Conservation (phyloP, 2,329 filamentous ascomycete genomes). For the Daldinia sp. region DNA sequence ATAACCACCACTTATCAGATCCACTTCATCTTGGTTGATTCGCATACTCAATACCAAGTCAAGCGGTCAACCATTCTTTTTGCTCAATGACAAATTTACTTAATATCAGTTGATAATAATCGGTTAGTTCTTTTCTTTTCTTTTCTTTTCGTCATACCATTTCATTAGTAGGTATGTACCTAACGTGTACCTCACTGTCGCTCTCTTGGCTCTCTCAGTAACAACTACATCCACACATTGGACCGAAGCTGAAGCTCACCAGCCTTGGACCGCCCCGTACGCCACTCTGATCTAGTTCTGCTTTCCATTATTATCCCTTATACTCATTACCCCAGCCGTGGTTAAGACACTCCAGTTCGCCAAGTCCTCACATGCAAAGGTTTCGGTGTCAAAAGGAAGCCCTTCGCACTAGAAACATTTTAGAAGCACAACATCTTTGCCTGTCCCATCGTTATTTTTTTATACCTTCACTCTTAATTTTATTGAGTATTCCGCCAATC, state of each 20-base stretch:
- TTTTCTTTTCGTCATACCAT: slow-evolving; percentile 13
- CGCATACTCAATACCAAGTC: slow-evolving; percentile 14
- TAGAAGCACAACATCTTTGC: slow-evolving; percentile 30
- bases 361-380: slow-evolving; percentile 25
- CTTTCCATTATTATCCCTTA: slow-evolving; percentile 33
- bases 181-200: neutral
- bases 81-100: slow-evolving; percentile 11
- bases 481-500: slow-evolving; percentile 27
- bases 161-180: slow-evolving; percentile 12
- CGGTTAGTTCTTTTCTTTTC: slow-evolving; percentile 8
- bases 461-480: slow-evolving; percentile 30
- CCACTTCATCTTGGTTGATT: slow-evolving; percentile 10
- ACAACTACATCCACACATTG: slow-evolving; percentile 19
- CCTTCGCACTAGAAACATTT: slow-evolving; percentile 38
- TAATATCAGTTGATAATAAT: slow-evolving; percentile 9
- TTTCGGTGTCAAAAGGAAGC: slow-evolving; percentile 30
- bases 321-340: slow-evolving; percentile 34
- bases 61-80: slow-evolving; percentile 19
- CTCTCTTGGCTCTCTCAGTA: slow-evolving; percentile 21
- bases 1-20: slow-evolving; percentile 13
- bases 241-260: slow-evolving; percentile 33
- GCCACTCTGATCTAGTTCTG: slow-evolving; percentile 38
- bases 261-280: slow-evolving; percentile 43
- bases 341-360: slow-evolving; percentile 42
- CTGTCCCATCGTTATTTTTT: slow-evolving; percentile 27